Conservation (phyloP, 768 basidiomycete species). For the Mycena filopes region DNA sequence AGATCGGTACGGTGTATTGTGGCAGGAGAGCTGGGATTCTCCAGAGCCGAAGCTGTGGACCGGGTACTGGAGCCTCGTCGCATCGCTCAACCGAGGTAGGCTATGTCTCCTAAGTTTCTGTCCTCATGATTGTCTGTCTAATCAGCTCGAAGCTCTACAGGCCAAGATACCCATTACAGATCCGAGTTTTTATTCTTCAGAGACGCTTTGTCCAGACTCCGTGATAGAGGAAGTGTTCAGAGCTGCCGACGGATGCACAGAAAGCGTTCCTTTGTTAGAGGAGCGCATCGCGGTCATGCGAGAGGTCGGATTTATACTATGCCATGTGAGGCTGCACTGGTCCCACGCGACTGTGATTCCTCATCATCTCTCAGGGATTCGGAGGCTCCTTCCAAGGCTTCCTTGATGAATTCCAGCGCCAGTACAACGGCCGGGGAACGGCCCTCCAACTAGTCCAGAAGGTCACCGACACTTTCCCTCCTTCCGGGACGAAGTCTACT, state of each 20-base stretch:
- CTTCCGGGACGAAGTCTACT: slow-evolving; percentile 76
- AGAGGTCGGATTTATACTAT: slow-evolving; percentile 78
- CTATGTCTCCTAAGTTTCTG: slow-evolving; percentile 13
- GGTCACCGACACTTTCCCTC: slow-evolving; percentile 78
- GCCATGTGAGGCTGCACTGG: slow-evolving; percentile 59
- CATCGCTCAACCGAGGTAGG: slow-evolving; percentile 83
- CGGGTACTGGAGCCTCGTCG: slow-evolving; percentile 90
- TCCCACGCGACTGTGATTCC: not conserved
- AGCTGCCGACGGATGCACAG: slow-evolving; percentile 62
- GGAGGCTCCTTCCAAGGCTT: slow-evolving; percentile 67
- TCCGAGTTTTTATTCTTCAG: slow-evolving; percentile 82
- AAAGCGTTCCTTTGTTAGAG: slow-evolving; percentile 73
- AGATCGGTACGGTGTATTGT: slow-evolving; percentile 81
- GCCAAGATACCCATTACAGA: slow-evolving; percentile 85
- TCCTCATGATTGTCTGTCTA: slow-evolving; percentile 14
- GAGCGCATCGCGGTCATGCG: slow-evolving; percentile 84
- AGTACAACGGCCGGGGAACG: slow-evolving; percentile 65
- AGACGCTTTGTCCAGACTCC: slow-evolving; percentile 73
- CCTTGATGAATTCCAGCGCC: slow-evolving; percentile 66
- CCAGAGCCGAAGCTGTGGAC: slow-evolving; percentile 67
- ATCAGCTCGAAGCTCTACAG: slow-evolving; percentile 63
- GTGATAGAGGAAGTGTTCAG: slow-evolving; percentile 78
- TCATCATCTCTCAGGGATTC: slow-evolving; percentile 14
- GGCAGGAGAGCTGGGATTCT: slow-evolving; percentile 76
- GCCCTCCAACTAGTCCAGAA: slow-evolving; percentile 79